Evolutionary conservation across 176 grass and related monocot species (phyloP), one percentile per base, ranked within the genome.

Genomic region (Juncus effusus): DNA sequence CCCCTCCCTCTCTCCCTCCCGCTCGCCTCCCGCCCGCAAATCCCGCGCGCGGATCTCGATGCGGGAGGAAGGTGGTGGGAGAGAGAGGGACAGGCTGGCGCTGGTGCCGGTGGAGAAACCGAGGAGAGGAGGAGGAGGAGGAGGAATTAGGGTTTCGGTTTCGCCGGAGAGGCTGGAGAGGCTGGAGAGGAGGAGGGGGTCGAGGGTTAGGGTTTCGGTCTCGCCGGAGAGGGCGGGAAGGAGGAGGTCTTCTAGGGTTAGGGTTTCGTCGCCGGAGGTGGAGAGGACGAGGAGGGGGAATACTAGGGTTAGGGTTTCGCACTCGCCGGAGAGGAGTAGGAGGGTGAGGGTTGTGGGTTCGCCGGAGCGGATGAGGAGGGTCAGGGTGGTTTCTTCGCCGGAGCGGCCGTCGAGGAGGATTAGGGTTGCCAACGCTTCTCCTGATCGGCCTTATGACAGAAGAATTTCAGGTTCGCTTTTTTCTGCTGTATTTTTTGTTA

Each of bases 371-470:
- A 1, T 9, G 9, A 5, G 44, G 44, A 5, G 44, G 9, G 44
- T 9, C 9, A 47, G 44, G 44, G 44, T 47, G 4, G 44, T 47
- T 47, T 47, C 44, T 47, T 47, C 44, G 44, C 44, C 44, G 2
- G 44, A 47, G 4, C 4, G 44, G 44, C 9, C 44, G 4, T 47
- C 44, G 4, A 47, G 44, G 9, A 47, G 44, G 9, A 9, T 47
- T 47, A 47, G 44, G 44, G 44, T 47, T 47, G 13, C 12, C n/a
- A 56, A 36, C 52, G 36, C 67, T 56, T 71, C 67, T 42, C 67
- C 53, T 42, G 67, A 71, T 14, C 55, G 54, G 38, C 42, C 67
- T 56, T 71, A 58, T 44, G 67, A 71, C 6, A 55, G 67, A 71
- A 59, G 67, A 55, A 38, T 45, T 16, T 59, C 67, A 71, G 67